Evolutionary conservation across 768 basidiomycete species (phyloP).

Genomic region (Tylopilus cervinicoccineus): DNA sequence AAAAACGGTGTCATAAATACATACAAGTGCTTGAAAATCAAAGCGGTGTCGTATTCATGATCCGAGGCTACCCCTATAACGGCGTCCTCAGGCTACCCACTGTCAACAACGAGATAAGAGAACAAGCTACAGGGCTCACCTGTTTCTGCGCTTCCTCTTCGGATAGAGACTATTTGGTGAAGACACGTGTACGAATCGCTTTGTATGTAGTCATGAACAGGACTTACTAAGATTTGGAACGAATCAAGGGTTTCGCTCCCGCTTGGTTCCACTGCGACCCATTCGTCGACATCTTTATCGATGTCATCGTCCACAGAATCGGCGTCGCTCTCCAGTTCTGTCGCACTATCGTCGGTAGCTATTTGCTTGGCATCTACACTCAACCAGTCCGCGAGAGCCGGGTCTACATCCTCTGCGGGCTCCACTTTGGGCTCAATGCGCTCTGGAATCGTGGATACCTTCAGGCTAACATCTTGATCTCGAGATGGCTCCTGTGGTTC

Average conservation of each 20-base stretch:
- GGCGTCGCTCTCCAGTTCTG: slow-evolving; percentile 58
- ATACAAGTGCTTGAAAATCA: slow-evolving; percentile 82
- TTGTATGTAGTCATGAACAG: too few species aligned
- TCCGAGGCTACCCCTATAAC: slow-evolving; percentile 75
- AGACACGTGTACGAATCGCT: background rate
- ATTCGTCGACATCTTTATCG: slow-evolving; percentile 36
- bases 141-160: background rate
- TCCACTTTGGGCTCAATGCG: slow-evolving; percentile 19
- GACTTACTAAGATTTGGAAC: slow-evolving; percentile 10
- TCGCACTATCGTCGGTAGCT: slow-evolving; percentile 31
- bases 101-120: background rate
- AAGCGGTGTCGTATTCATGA: slow-evolving; percentile 73
- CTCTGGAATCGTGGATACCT: background rate
- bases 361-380: slow-evolving; percentile 41
- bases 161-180: slow-evolving; percentile 8
- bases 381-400: slow-evolving; percentile 58
- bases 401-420: slow-evolving; percentile 39
- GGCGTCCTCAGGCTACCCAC: slow-evolving; percentile 29
- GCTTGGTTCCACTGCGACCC: slow-evolving; percentile 28
- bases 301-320: slow-evolving; percentile 70
- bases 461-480: slow-evolving; percentile 16
- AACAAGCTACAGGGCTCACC: slow-evolving; percentile 3
- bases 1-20: slow-evolving; percentile 21
- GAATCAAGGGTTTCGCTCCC: slow-evolving; percentile 24
- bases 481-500: slow-evolving; percentile 5